Evolutionary conservation across 2,329 filamentous ascomycete genomes (phyloP).

Genomic region (Trichoderma asperellum): DNA sequence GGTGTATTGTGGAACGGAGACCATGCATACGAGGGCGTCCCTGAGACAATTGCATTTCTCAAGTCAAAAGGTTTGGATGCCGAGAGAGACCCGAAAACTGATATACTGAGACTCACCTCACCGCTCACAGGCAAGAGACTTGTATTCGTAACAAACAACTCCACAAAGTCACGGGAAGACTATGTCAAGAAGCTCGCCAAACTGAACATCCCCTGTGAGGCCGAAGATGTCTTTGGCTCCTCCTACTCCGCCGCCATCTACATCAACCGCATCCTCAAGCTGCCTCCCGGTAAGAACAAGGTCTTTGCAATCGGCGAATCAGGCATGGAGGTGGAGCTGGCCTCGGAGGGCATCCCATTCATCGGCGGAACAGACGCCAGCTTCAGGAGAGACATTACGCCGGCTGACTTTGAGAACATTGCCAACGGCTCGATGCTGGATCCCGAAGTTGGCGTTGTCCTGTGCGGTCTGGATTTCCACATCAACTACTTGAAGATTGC

Average conservation of each 20-base stretch:
- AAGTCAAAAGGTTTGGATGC: slow-evolving; percentile 69
- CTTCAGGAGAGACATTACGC: slow-evolving; percentile 75
- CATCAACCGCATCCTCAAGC: slow-evolving; percentile 86
- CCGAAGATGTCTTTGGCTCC: slow-evolving; percentile 94
- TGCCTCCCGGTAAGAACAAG: slow-evolving; percentile 80
- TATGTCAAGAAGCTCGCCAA: slow-evolving; percentile 89
- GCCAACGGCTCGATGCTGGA: slow-evolving; percentile 78
- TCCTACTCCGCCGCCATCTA: slow-evolving; percentile 95
- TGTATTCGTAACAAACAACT: slow-evolving; percentile 98
- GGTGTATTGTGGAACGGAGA: slow-evolving; percentile 97
- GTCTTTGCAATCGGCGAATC: slow-evolving; percentile 92
- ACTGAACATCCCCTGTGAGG: slow-evolving; percentile 76
- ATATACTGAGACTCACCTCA: neutral
- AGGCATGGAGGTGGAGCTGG: slow-evolving; percentile 88
- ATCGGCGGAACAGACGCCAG: slow-evolving; percentile 85
- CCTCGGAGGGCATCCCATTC: slow-evolving; percentile 75
- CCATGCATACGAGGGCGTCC: slow-evolving; percentile 80
- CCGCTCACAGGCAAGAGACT: slow-evolving; percentile 74
- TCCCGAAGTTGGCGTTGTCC: slow-evolving; percentile 84
- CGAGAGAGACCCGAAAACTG: neutral
- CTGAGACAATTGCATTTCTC: slow-evolving; percentile 83
- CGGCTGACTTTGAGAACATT: slow-evolving; percentile 78
- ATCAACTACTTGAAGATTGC: slow-evolving; percentile 93
- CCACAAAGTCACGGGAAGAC: slow-evolving; percentile 89
- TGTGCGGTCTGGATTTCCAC: slow-evolving; percentile 91